Evolutionary conservation across 345 rosid species (phyloP).

Genomic region (Sonneratia caseolaris): DNA sequence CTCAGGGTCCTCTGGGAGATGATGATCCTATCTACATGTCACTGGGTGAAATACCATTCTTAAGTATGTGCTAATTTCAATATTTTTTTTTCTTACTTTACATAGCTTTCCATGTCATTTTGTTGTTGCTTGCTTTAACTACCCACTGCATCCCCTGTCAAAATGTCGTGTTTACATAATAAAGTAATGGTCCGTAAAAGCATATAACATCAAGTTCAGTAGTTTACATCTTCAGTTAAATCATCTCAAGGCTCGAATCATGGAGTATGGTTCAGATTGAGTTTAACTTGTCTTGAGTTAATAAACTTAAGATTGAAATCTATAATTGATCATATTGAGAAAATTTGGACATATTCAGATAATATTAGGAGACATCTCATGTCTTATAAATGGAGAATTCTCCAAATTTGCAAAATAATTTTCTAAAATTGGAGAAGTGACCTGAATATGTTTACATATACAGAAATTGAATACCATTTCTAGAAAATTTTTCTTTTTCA

Average conservation of each 20-base stretch:
- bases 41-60: slow-evolving; percentile 84
- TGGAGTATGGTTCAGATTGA: not conserved
- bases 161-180: not conserved
- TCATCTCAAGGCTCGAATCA: not conserved
- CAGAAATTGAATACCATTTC: too few species aligned
- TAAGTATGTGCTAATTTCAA: slow-evolving; percentile 12
- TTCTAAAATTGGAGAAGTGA: too few species aligned
- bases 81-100: not conserved
- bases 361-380: too few species aligned
- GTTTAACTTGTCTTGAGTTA: not conserved
- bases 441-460: too few species aligned
- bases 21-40: slow-evolving; percentile 97
- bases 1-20: slow-evolving; percentile 58
- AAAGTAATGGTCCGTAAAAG: not conserved
- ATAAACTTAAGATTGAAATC: not conserved
- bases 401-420: too few species aligned
- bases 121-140: not conserved
- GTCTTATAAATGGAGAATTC: too few species aligned
- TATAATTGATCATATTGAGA: too few species aligned
- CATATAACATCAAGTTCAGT: not conserved
- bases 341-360: too few species aligned
- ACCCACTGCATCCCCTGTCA: not conserved
- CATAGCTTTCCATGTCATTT: not conserved
- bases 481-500: too few species aligned
- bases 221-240: not conserved